These are phyloP conservation scores for Leptodontidium sp. DNA, from an alignment of 2,329 filamentous ascomycete genomes.

Conservation along the genomic window DNA sequence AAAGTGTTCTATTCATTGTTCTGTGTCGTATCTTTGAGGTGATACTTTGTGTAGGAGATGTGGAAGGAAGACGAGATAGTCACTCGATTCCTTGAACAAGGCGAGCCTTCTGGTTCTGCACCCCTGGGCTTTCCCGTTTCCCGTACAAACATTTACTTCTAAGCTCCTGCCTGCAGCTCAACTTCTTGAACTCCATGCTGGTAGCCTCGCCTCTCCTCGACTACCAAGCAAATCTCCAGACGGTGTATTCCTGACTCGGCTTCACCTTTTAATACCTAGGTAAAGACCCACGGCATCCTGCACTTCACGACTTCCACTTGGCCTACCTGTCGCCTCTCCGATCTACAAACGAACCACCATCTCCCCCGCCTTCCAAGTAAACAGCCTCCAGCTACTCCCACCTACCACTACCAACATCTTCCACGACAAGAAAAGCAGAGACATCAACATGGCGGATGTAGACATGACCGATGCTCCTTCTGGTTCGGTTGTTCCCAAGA, in stretches of 20 bases:
- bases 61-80: conserved; percentile 22
- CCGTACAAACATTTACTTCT: conserved; percentile 2
- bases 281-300: neutral
- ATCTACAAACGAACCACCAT: conserved; percentile 3
- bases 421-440: conserved; percentile 14
- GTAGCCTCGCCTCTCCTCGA: conserved; percentile 15
- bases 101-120: conserved; percentile 8
- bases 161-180: conserved; percentile 4
- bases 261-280: neutral
- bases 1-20: conserved; percentile 44
- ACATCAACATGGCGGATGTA: conserved; percentile 81
- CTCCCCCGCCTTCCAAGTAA: conserved; percentile 1
- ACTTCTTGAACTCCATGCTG: neutral
- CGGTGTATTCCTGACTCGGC: neutral
- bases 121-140: neutral
- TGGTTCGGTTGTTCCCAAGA: conserved; percentile 61
- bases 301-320: neutral
- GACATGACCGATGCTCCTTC: conserved; percentile 91
- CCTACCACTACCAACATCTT: neutral
- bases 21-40: conserved; percentile 28
- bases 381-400: conserved; percentile 5
- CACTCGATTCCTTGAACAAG: neutral
- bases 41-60: conserved; percentile 23
- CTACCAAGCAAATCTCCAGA: neutral
- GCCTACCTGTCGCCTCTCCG: no score